A percentile compares a stretch with the other conserved stretches of the same genome.
These are phyloP conservation scores for Stenocarpella maydis DNA, from an alignment of 2,329 filamentous ascomycete genomes.

Conservation along the genomic window DNA sequence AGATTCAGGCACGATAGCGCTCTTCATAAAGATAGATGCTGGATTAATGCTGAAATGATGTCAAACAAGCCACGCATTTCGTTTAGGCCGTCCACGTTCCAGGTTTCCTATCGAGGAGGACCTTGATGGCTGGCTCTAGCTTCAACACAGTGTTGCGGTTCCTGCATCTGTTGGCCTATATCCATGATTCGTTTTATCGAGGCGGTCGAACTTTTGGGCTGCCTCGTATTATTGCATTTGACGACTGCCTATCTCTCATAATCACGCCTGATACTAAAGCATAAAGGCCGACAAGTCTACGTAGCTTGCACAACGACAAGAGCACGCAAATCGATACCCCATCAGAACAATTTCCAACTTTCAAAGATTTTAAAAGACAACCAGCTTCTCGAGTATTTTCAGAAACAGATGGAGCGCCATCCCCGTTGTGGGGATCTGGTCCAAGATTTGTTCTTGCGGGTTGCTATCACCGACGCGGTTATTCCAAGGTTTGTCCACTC, in stretches of 20 bases:
- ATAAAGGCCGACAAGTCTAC: neutral
- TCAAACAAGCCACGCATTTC: constrained; percentile 24
- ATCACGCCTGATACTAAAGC: neutral
- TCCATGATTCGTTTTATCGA: constrained; percentile 13
- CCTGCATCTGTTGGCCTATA: constrained; percentile 5
- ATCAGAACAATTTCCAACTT: too few species aligned
- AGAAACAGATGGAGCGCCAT: too few species aligned
- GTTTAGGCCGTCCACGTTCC: neutral
- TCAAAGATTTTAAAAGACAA: neutral
- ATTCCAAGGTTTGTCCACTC: too few species aligned
- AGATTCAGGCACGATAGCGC: neutral
- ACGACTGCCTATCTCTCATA: neutral
- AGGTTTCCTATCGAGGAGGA: neutral
- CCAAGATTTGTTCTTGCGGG: too few species aligned
- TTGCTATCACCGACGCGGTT: too few species aligned
- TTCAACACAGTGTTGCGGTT: constrained; percentile 8
- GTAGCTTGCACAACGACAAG: too few species aligned
- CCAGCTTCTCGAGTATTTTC: too few species aligned
- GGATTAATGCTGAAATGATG: constrained; percentile 5
- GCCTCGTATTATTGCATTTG: constrained; percentile 1
- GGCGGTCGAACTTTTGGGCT: constrained; percentile 43
- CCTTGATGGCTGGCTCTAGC: neutral
- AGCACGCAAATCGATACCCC: too few species aligned
- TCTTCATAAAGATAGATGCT: neutral
- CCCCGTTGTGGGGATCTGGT: too few species aligned